Base-by-base conservation (phyloP, 2,329 filamentous ascomycete species). In the Volutella citrinella region DNA sequence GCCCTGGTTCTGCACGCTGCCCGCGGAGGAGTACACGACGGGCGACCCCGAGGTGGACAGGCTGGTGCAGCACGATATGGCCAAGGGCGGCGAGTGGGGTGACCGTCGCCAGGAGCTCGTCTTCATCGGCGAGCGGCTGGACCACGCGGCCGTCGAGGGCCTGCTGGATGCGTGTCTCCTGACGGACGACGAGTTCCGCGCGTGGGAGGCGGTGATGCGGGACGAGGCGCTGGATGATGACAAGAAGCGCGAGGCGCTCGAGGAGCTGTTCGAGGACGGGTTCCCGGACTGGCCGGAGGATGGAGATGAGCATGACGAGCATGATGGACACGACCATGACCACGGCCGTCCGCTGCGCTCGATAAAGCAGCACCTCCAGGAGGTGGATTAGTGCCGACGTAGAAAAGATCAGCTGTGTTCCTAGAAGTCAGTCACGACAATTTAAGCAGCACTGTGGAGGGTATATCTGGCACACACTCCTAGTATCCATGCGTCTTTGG, bases 61-160 rank as follows among this genome's bases (percentile, higher is more conserved):
- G 7, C 69, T 74, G 0, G 66, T 75, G 10, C 50, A 60, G 25
- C 65, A 72, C 35, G 72, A 76, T 44, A 68, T 76, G 15, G 51
- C 62, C 7, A 69, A 72, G 17, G 72, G 72, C 6, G 76, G 74
- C 0, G 69, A 76, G 38, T 87, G 81, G 80, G 82, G 80, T 1
- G 83, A 87, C 46, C 68, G 82, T 2, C 67, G 82, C 3, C 82
- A 87, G 53, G 83, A 87, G 55, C 55, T 87, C 7, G 83, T 87
- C 4, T 84, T 87, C 40, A 87, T 88, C 37, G 83, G 83, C 0
- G 80, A 86, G 56, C 68, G 69, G 6, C 65, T 87, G 11, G 68
- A 84, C 30, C 51, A 66, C 3, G 51, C 55, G 6, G 68, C 63
- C 0, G 61, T 87, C 12, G 72, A 69, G 16, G 59, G 56, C 5